phyloP scores from a whole-genome alignment of 805 yeast species.

The Barnettozyma wickerhamii region DNA sequence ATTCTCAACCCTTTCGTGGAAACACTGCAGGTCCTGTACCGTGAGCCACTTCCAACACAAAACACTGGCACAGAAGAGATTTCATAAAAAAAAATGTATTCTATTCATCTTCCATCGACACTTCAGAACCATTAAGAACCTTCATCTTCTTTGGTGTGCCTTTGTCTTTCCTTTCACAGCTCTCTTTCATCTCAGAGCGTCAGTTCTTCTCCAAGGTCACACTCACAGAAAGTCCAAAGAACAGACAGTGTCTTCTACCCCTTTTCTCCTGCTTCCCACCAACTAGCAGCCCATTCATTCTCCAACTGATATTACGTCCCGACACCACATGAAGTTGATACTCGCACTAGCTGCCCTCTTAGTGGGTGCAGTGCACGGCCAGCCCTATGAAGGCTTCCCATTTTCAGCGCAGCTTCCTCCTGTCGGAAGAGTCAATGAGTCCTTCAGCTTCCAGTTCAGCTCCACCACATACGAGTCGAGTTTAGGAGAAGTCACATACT shows the following conservation, averaged over 20 bases:
- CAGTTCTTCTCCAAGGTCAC: background rate
- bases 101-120: background rate
- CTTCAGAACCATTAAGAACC: background rate
- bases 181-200: too few relatives aligned
- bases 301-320: too few relatives aligned
- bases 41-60: background rate
- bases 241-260: background rate
- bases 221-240: background rate
- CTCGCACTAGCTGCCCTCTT: slow-evolving; percentile 1
- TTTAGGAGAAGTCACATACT: slow-evolving; percentile 45
- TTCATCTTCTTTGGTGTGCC: background rate
- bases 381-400: slow-evolving; percentile 68
- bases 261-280: background rate
- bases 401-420: slow-evolving; percentile 80
- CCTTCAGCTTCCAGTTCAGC: slow-evolving; percentile 63
- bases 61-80: background rate
- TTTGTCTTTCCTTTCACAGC: too few relatives aligned
- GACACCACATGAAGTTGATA: slow-evolving; percentile 2
- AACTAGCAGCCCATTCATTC: too few relatives aligned
- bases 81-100: too few relatives aligned
- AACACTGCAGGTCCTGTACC: background rate
- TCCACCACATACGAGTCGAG: slow-evolving; percentile 59
- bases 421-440: slow-evolving; percentile 67
- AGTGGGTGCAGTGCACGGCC: slow-evolving; percentile 27
- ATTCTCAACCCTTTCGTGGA: background rate